Conservation (phyloP, 495 filamentous ascomycete species). For the Antarctomyces pellizariae region DNA sequence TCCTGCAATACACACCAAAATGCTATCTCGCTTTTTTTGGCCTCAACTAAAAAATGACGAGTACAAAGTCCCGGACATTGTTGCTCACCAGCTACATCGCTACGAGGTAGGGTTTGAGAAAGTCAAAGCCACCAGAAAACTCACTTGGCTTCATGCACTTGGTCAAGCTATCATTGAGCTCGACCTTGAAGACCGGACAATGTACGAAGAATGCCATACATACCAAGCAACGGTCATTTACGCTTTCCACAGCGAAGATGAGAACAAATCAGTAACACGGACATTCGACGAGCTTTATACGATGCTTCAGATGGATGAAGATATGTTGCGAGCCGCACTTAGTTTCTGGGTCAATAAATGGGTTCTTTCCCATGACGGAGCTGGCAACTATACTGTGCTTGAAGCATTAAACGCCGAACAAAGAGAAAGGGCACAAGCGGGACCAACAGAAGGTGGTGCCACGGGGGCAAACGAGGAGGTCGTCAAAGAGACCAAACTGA, state of each 20-base stretch:
- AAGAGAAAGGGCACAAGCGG: conserved; percentile 13
- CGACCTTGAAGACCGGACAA: conserved; percentile 56
- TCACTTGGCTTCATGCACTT: conserved; percentile 67
- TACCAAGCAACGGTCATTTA: conserved; percentile 84
- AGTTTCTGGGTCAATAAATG: conserved; percentile 66
- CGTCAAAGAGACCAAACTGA: conserved; percentile 22
- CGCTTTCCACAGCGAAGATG: conserved; percentile 39
- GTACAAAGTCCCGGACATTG: conserved; percentile 43
- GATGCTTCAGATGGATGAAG: conserved; percentile 49
- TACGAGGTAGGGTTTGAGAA: conserved; percentile 60
- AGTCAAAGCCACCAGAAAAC: conserved; percentile 58
- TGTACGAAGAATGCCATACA: conserved; percentile 48
- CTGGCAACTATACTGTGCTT: conserved; percentile 35
- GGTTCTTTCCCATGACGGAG: conserved; percentile 37
- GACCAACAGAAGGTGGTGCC: conserved; percentile 17
- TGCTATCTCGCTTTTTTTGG: conserved; percentile 90
- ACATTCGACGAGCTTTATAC: conserved; percentile 37
- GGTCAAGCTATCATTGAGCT: conserved; percentile 64
- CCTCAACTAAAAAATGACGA: conserved; percentile 55
- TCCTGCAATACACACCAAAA: conserved; percentile 41
- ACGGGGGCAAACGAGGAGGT: conserved; percentile 26
- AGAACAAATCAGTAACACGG: conserved; percentile 11
- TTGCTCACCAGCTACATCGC: conserved; percentile 34
- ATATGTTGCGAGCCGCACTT: conserved; percentile 53
- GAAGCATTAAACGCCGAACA: conserved; percentile 33